These are phyloP conservation scores for Pyrenochaeta sp. DNA, from an alignment of 2,329 filamentous ascomycete species.

Conservation along the genomic window DNA sequence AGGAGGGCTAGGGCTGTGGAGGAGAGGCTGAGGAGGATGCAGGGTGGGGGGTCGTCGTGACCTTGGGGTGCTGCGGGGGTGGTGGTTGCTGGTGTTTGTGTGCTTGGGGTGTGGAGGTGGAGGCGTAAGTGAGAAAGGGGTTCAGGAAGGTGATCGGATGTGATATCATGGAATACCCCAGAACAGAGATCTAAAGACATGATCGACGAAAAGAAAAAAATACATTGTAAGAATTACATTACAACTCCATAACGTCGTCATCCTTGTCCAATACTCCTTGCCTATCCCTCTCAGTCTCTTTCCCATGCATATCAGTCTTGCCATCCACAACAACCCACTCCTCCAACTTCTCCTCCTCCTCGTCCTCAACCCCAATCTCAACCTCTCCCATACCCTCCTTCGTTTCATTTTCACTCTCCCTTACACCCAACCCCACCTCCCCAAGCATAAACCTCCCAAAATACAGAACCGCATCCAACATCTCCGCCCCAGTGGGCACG, in stretches of 20 bases:
- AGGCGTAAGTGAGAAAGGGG: too few relatives aligned
- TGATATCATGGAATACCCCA: too few relatives aligned
- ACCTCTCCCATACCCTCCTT: constrained; percentile 2
- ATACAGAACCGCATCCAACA: constrained; percentile 82
- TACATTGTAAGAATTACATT: background rate
- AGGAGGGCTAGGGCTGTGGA: constrained; percentile 89
- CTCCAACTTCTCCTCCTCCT: constrained; percentile 1
- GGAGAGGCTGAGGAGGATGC: constrained; percentile 73
- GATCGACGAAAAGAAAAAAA: constrained; percentile 1
- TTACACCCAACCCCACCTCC: constrained; percentile 41
- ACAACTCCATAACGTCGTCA: constrained; percentile 6
- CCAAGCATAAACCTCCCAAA: constrained; percentile 79
- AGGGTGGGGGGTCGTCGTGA: too few relatives aligned
- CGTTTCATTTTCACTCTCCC: constrained; percentile 2
- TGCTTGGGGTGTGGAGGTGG: too few relatives aligned
- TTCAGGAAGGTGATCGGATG: too few relatives aligned
- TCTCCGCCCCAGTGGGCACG: constrained; percentile 86
- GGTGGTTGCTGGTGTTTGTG: too few relatives aligned
- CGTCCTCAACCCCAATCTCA: constrained; percentile 1
- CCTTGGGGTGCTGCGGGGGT: too few relatives aligned
- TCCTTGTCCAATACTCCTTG: too few relatives aligned
- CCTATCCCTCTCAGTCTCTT: too few relatives aligned
- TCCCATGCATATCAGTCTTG: too few relatives aligned
- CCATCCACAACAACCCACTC: background rate
- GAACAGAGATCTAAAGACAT: too few relatives aligned